phyloP scores from a whole-genome alignment of 31 red algal genomes.

The Porphyra umbilicalis region DNA sequence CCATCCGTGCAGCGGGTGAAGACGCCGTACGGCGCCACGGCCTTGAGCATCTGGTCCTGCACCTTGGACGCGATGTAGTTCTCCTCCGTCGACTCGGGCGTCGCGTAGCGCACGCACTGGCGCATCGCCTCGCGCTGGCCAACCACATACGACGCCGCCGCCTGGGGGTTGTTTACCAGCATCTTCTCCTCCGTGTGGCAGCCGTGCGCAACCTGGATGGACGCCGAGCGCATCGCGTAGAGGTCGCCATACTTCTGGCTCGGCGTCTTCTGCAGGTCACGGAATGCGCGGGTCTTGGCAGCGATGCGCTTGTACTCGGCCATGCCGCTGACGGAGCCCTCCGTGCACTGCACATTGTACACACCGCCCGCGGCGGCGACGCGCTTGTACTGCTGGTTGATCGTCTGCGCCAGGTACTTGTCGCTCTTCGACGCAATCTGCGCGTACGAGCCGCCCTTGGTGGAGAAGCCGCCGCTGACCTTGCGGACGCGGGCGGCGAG shows the following conservation, averaged over 20 bases:
- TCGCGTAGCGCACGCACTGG: constrained; percentile 45
- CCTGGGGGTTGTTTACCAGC: constrained; percentile 17
- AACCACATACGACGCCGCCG: constrained; percentile 31
- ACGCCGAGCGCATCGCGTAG: constrained; percentile 48
- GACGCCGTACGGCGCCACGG: constrained; percentile 52
- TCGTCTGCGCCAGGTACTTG: constrained; percentile 44
- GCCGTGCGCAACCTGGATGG: constrained; percentile 15
- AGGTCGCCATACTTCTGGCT: constrained; percentile 38
- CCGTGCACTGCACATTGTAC: constrained; percentile 46
- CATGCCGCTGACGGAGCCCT: constrained; percentile 35
- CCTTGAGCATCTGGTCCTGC: constrained; percentile 49
- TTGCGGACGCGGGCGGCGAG: neutral
- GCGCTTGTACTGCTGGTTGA: constrained; percentile 28
- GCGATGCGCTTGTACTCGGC: constrained; percentile 40
- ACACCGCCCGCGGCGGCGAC: constrained; percentile 25
- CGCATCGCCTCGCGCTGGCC: constrained; percentile 27
- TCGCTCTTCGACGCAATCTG: constrained; percentile 21
- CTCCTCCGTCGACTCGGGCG: constrained; percentile 62
- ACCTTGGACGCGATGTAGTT: constrained; percentile 51
- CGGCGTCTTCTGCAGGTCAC: constrained; percentile 18
- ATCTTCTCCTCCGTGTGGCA: constrained; percentile 51
- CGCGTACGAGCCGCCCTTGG: neutral
- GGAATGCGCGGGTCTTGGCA: constrained; percentile 25
- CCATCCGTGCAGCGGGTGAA: constrained; percentile 49
- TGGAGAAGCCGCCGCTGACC: neutral